phyloP scores from a whole-genome alignment of 2,329 filamentous ascomycete species.

The Ophiostoma triangulosporum region DNA sequence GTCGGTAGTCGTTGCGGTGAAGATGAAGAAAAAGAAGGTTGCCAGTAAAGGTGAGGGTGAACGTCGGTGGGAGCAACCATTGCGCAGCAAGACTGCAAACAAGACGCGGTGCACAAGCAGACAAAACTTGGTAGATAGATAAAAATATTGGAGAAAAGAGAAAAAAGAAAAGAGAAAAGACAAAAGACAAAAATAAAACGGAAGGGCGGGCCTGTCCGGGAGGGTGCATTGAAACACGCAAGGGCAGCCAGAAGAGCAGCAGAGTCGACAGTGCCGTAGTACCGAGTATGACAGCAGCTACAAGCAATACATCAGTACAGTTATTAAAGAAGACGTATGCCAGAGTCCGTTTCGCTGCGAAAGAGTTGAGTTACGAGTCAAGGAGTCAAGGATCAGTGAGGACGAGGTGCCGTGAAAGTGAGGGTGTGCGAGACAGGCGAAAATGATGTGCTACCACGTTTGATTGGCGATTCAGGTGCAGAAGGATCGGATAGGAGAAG shows the following conservation, averaged over 20 bases:
- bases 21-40: neutral
- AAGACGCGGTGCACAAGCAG: too few species aligned
- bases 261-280: neutral
- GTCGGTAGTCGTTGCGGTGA: too few species aligned
- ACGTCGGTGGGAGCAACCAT: too few species aligned
- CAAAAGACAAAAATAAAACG: neutral
- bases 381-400: neutral
- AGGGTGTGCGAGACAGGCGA: slow-evolving; percentile 1
- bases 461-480: neutral
- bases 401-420: slow-evolving; percentile 2
- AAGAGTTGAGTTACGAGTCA: too few species aligned
- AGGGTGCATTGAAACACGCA: neutral
- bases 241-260: neutral
- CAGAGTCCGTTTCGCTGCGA: too few species aligned
- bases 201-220: neutral
- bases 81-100: too few species aligned
- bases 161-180: neutral
- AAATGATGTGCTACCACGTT: slow-evolving; percentile 3
- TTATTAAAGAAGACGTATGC: neutral
- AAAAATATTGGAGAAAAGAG: neutral
- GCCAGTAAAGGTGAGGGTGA: too few species aligned
- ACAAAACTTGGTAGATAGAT: neutral
- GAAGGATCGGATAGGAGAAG: too few species aligned
- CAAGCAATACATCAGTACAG: neutral
- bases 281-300: neutral